Conservation (phyloP, 2,329 filamentous ascomycete genomes). For the Sporothrix phasma region DNA sequence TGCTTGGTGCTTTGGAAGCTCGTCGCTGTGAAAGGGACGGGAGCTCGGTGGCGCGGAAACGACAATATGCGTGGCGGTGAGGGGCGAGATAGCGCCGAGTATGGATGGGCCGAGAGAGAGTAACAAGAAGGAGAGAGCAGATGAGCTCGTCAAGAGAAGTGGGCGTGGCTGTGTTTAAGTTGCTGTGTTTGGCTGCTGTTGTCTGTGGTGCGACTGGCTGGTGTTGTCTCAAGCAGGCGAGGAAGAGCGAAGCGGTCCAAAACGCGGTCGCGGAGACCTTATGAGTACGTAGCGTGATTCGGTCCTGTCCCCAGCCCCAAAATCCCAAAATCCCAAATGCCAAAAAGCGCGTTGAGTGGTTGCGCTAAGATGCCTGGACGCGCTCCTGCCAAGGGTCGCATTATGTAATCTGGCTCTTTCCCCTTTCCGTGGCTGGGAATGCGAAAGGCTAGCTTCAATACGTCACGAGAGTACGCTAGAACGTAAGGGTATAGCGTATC, state of each 20-base stretch:
- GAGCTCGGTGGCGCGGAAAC: background rate
- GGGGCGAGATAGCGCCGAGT: background rate
- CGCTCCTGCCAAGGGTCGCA: background rate
- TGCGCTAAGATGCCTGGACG: background rate
- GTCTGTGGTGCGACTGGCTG: background rate
- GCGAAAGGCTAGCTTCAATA: conserved; percentile 10
- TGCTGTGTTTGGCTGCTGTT: background rate
- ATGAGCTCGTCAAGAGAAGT: background rate
- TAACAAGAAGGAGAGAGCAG: background rate
- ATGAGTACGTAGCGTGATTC: no score
- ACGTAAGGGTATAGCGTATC: background rate
- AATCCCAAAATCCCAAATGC: background rate
- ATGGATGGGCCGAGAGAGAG: background rate
- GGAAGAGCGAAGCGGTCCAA: conserved; percentile 8
- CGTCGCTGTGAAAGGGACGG: conserved; percentile 3
- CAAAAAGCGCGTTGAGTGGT: conserved; percentile 20
- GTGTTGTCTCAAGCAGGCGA: background rate
- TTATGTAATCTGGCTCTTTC: conserved; percentile 10
- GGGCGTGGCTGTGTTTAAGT: conserved; percentile 1
- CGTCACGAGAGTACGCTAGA: conserved; percentile 11
- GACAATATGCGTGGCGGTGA: background rate
- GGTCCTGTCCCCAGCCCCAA: background rate
- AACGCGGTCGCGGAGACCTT: conserved; percentile 15
- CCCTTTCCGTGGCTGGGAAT: background rate
- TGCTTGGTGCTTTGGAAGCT: background rate